Percentiles rank a stretch among this genome's conserved stretches.
These are phyloP conservation scores for Fusarium chaquense DNA, from an alignment of 2,329 filamentous ascomycete genomes.

Conservation along the genomic window DNA sequence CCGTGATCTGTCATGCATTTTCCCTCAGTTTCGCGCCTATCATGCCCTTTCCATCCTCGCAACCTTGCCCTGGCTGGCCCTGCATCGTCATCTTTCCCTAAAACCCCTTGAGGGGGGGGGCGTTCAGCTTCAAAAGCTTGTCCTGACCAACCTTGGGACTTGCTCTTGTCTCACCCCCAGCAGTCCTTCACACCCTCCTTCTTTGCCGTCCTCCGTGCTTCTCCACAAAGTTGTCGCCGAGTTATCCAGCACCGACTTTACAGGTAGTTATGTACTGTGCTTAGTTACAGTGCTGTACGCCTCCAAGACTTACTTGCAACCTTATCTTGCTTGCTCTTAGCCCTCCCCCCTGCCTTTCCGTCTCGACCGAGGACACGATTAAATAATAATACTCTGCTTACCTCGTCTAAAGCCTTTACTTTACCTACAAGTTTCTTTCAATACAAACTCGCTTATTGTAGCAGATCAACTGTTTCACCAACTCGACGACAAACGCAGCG, in stretches of 20 bases:
- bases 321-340: slow-evolving; percentile 45
- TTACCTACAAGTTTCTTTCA: neutral
- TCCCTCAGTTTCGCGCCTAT: slow-evolving; percentile 27
- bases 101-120: slow-evolving; percentile 39
- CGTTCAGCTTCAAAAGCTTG: slow-evolving; percentile 49
- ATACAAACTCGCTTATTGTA: slow-evolving; percentile 37
- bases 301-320: slow-evolving; percentile 44
- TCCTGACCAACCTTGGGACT: slow-evolving; percentile 46
- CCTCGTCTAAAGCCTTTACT: slow-evolving; percentile 18
- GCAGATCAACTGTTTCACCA: slow-evolving; percentile 37
- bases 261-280: neutral
- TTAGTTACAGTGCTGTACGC: slow-evolving; percentile 5
- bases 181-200: slow-evolving; percentile 38
- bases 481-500: slow-evolving; percentile 40
- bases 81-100: slow-evolving; percentile 45
- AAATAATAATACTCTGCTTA: slow-evolving; percentile 36
- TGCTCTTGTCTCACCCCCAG: slow-evolving; percentile 28
- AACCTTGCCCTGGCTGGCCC: slow-evolving; percentile 29
- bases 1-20: slow-evolving; percentile 39
- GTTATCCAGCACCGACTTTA: slow-evolving; percentile 49
- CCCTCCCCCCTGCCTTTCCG: slow-evolving; percentile 39
- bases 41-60: slow-evolving; percentile 20
- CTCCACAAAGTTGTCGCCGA: slow-evolving; percentile 52
- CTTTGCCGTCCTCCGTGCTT: slow-evolving; percentile 48
- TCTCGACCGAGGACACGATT: slow-evolving; percentile 41